These are phyloP conservation scores for Exophiala dermatitidis DNA, from an alignment of 2,329 filamentous ascomycete genomes.

Conservation along the genomic window DNA sequence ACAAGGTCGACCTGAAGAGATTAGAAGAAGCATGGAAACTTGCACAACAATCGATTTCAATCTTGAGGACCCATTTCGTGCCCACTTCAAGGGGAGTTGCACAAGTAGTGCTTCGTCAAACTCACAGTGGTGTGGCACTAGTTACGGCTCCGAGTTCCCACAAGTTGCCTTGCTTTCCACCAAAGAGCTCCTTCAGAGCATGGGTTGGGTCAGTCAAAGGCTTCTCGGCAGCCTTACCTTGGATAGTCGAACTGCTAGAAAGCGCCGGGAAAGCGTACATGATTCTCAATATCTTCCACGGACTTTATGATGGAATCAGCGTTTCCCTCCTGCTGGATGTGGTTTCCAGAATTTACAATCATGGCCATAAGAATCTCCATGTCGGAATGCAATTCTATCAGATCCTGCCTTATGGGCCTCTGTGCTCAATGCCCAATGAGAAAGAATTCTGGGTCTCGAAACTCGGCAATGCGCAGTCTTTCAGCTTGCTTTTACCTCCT, in stretches of 20 bases:
- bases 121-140: conserved; percentile 28
- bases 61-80: conserved; percentile 67
- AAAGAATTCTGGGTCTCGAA: conserved; percentile 59
- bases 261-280: conserved; percentile 36
- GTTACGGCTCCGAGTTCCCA: conserved; percentile 29
- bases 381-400: conserved; percentile 40
- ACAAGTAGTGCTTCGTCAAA: conserved; percentile 52
- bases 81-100: conserved; percentile 67
- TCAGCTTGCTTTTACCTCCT: conserved; percentile 2
- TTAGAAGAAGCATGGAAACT: conserved; percentile 54
- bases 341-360: conserved; percentile 48
- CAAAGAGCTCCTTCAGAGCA: conserved; percentile 42
- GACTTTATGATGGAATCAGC: conserved; percentile 77
- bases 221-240: conserved; percentile 31
- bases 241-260: conserved; percentile 31
- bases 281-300: conserved; percentile 70
- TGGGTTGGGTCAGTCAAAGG: conserved; percentile 52
- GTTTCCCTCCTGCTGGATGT: conserved; percentile 59
- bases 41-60: conserved; percentile 49
- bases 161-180: conserved; percentile 27
- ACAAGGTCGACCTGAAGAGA: conserved; percentile 38
- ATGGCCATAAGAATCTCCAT: neutral
- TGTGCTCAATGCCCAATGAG: conserved; percentile 45
- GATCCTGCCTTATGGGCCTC: conserved; percentile 61
- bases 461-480: conserved; percentile 18